phyloP scores from a whole-genome alignment of 2,329 filamentous ascomycete genomes.

The Cryphonectria japonica region DNA sequence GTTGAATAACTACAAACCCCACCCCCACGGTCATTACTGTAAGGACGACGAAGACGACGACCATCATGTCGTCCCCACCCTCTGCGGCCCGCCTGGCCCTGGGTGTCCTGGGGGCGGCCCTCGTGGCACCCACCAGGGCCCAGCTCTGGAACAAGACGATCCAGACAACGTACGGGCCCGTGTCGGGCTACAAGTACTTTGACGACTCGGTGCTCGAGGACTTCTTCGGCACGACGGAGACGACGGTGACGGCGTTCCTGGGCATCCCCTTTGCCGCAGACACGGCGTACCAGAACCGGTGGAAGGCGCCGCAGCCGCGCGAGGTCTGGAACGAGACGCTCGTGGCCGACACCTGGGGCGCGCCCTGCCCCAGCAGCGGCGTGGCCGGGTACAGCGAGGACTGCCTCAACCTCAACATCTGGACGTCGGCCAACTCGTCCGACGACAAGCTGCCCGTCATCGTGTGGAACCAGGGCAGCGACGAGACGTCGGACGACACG shows the following conservation, averaged over 20 bases:
- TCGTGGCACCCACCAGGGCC: constrained; percentile 7
- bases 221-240: constrained; percentile 16
- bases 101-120: background rate
- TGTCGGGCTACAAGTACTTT: constrained; percentile 22
- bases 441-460: constrained; percentile 37
- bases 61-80: background rate
- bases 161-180: constrained; percentile 20
- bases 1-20: background rate
- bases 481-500: constrained; percentile 16
- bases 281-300: constrained; percentile 24
- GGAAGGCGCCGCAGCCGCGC: constrained; percentile 17
- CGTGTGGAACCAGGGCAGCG: constrained; percentile 32
- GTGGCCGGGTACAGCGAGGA: constrained; percentile 34
- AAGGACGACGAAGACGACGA: constrained; percentile 1
- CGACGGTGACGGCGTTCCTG: constrained; percentile 18
- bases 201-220: constrained; percentile 18
- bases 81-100: constrained; percentile 11
- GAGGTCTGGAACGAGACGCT: constrained; percentile 32
- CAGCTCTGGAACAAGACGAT: constrained; percentile 21
- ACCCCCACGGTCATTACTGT: background rate
- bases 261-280: constrained; percentile 23
- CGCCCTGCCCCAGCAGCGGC: constrained; percentile 17
- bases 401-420: constrained; percentile 41
- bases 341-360: constrained; percentile 29
- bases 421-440: constrained; percentile 36